Percentiles rank a stretch among this genome's conserved stretches.
phyloP scores from a whole-genome alignment of 2,329 filamentous ascomycete species.

The Clonostachys rosea region DNA sequence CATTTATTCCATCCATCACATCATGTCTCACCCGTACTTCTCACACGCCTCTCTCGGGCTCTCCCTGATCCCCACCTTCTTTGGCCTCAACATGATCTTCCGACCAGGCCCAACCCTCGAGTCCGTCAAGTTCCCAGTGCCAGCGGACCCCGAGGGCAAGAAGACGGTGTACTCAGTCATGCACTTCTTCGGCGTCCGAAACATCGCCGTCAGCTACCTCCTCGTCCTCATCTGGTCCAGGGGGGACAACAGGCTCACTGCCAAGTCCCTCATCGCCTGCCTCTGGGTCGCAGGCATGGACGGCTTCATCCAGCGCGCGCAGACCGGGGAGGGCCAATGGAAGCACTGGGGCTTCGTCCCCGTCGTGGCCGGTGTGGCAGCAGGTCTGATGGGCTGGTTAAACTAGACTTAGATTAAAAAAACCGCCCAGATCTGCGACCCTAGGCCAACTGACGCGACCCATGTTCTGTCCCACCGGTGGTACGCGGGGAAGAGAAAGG shows the following conservation, averaged over 20 bases:
- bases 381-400: neutral
- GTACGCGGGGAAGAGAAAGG: too few relatives aligned
- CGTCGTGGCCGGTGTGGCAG: neutral
- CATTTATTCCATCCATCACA: neutral
- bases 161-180: constrained; percentile 1
- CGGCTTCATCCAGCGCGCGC: neutral
- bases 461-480: too few relatives aligned
- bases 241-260: constrained; percentile 6
- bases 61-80: constrained; percentile 6
- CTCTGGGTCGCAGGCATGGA: neutral
- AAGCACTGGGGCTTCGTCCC: neutral
- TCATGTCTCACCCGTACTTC: constrained; percentile 3
- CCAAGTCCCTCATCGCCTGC: neutral
- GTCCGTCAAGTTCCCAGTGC: neutral
- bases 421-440: too few relatives aligned
- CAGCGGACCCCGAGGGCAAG: neutral
- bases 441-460: too few relatives aligned
- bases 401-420: neutral
- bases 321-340: neutral
- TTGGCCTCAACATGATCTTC: constrained; percentile 8
- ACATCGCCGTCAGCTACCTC: constrained; percentile 10
- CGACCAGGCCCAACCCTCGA: neutral
- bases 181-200: constrained; percentile 9
- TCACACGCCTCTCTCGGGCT: constrained; percentile 7
- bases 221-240: constrained; percentile 7